Evolutionary conservation across 495 filamentous ascomycete genomes (phyloP), one percentile per base, ranked within the genome.

Genomic region (Lasiosphaeris hirsuta): DNA sequence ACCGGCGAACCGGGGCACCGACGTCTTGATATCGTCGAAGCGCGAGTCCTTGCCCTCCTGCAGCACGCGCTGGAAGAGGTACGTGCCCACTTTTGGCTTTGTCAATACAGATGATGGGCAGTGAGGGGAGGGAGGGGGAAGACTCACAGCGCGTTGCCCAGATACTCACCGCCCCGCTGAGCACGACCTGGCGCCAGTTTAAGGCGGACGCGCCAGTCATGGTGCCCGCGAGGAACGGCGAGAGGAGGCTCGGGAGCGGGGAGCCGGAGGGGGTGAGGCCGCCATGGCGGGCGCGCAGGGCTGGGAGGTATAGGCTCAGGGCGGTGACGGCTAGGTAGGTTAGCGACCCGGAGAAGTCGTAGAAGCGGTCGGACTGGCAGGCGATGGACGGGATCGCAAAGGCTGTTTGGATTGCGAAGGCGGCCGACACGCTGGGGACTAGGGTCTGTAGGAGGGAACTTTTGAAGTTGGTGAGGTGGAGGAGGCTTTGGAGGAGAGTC

Each of bases 111-210:
- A 19, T 3, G 14, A 3, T 15, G 39, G 33, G 11, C 36, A 49
- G 55, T 42, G 4, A 33, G 18, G 42, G 36, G 23, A 36, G 19
- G 50, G 17, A 40, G 38, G 18, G 17, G 33, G 9, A 19, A 14
- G 36, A 72, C 76, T 60, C 67, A 84, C 84, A 61, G 63, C 85
- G 65, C 6, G 73, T 74, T 18, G 83, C 81, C 84, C 84, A 88
- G 13, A 85, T 57, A 3, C 72, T 63, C 0, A 83, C 84, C 1
- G 79, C 76, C 0, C 72, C 78, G 59, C 77, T 84, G 55, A 87
- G 48, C 19, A 78, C 78, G 10, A 83, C 72, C 64, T 88, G 84
- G 46, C 85, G 74, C 81, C 84, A 87, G 59, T 84, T 84, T 54
- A 84, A 75, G 3, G 64, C 72, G 18, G 62, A 65, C 1, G 69